Evolutionary conservation across 257 asterid species (phyloP), one percentile per base, ranked within the genome.

Genomic region (Gardenia jasminoides): DNA sequence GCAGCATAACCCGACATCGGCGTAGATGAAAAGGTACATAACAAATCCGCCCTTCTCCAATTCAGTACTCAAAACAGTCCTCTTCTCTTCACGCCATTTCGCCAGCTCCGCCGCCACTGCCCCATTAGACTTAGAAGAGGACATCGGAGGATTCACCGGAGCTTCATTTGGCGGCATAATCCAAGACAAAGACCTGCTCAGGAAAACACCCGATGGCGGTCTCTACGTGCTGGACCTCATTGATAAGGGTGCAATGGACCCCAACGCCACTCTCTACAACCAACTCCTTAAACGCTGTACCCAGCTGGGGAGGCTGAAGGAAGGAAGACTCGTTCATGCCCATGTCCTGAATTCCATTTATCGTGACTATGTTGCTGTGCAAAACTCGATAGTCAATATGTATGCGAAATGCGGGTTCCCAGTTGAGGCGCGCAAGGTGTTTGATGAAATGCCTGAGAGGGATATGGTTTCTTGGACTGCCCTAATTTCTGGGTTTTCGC

Each of bases 391-490:
- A 17, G 46, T 92, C 26, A 91, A 85, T 30, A 88, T 90, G 96
- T 91, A 87, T 12, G 90, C 89, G 0, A 94, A 91, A 82, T 88
- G 94, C 84, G 79, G 83, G 79, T 74, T 31, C 65, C 75, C 72
- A 66, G 75, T 36, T 1, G 83, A 74, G 47, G 83, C 76, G 0
- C 78, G 82, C 50, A 71, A 50, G 64, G 28, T 82, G 90, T 94
- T 94, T n/a, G 93, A 88, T 78, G 90, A 65, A 86, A 94, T 94
- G 97, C 83, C 82, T 54, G 86, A 84, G 0, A 80, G 89, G 64
- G 98, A 94, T 78, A 88, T 92, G 93, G 98, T 94, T 59, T 88
- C 97, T 31, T 94, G 92, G 84, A 91, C 98, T 47, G 87, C 85
- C 72, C 61, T 94, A 85, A 88, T 94, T 66, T 88, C 88, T 81